Base-by-base conservation (phyloP, 345 rosid species). In the Raphanus sativus region DNA sequence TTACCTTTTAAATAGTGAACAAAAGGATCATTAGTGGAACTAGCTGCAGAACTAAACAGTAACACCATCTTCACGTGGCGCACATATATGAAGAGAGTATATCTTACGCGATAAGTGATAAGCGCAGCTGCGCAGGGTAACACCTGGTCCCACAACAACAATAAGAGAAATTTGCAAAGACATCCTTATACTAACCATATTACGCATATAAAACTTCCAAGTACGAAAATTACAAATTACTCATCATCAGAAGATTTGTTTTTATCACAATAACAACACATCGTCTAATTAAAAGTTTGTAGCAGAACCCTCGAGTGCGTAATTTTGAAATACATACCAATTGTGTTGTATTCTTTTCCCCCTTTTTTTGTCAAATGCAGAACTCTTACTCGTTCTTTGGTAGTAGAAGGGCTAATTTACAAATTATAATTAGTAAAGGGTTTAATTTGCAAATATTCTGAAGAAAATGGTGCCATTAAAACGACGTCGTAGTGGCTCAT, bases 71-170 rank as follows among this genome's bases (percentile, higher is more conserved):
- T 5, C 12, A 68, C 80, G 74, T 76, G 80, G 75, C 80, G 24
- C 38, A 6, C 64, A 48, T 33, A 50, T 28, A 24, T 0, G 40
- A 48, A 28, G 25, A 36, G 42, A 69, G 70, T 76, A 69, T 50
- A 76, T 13, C 75, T 52, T 34, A 77, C 76, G 76, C 76, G 62
- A 48, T 65, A 0, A 21, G 2, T 13, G 21, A 21, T 6, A 71
- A 26, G 81, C 72, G 76, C 71, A 56, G 29, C 67, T 15, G 81
- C 72, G 76, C 71, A 56, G 29, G 81, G 65, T 60, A 77, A 58
- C 38, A 71, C 52, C 54, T 64, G 50, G 50, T 40, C 13, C 50
- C 50, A 40, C 50, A 40, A 40, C 4, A 10, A 40, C 50, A 40
- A 40, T 10, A 2, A 40, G 58, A 45, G 6, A 45, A 12, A 12